Evolutionary conservation across 495 filamentous ascomycete genomes (phyloP).

Genomic region (Penicillium lagena): DNA sequence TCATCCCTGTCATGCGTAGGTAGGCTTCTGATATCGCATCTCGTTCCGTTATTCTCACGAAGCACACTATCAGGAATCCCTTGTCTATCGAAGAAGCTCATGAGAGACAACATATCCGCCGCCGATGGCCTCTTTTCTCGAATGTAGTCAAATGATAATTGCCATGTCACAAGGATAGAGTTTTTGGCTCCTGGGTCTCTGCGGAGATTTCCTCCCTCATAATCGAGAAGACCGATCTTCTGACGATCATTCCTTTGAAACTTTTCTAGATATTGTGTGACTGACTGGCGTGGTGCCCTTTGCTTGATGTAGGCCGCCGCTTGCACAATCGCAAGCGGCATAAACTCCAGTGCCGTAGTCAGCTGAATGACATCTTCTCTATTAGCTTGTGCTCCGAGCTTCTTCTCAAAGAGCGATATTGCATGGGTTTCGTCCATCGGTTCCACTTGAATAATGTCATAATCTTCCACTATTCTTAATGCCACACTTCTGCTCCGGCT

Average conservation of each 20-base stretch:
- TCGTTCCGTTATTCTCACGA: not conserved
- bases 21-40: too few relatives aligned
- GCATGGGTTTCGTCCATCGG: conserved; percentile 29
- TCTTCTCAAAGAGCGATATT: conserved; percentile 33
- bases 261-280: conserved; percentile 23
- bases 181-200: conserved; percentile 35
- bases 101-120: conserved; percentile 21
- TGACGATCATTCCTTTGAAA: conserved; percentile 30
- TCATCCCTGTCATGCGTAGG: too few relatives aligned
- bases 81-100: conserved; percentile 27
- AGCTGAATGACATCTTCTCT: conserved; percentile 12
- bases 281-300: conserved; percentile 2
- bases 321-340: conserved; percentile 31
- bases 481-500: conserved; percentile 21
- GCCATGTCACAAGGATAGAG: conserved; percentile 40
- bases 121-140: conserved; percentile 13
- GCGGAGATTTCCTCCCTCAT: conserved; percentile 25
- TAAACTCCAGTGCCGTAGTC: conserved; percentile 29
- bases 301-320: conserved; percentile 39
- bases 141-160: conserved; percentile 43
- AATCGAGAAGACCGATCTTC: conserved; percentile 27
- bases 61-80: conserved; percentile 17
- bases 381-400: conserved; percentile 14
- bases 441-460: conserved; percentile 30
- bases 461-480: conserved; percentile 19